phyloP scores from a whole-genome alignment of 805 yeast species.

The Jamesozyma lodderae region DNA sequence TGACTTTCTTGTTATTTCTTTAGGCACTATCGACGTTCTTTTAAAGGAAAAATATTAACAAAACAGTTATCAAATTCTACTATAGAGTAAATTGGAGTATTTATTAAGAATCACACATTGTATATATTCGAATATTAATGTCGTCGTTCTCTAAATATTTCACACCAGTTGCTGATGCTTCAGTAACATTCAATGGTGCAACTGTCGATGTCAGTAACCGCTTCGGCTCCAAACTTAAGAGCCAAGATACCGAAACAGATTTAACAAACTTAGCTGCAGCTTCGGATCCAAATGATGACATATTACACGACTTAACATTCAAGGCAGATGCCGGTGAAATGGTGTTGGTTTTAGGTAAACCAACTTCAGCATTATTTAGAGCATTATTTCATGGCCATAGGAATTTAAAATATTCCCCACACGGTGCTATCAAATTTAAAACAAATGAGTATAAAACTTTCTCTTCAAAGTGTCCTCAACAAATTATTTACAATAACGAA shows the following conservation, averaged over 20 bases:
- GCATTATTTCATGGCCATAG: slow-evolving; percentile 16
- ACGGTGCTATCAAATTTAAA: slow-evolving; percentile 17
- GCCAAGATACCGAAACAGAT: not conserved
- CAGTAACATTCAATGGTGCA: slow-evolving; percentile 19
- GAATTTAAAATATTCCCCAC: slow-evolving; percentile 14
- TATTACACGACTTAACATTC: slow-evolving; percentile 14
- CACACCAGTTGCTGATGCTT: slow-evolving; percentile 18
- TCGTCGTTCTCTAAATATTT: slow-evolving; percentile 21
- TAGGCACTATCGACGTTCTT: no score
- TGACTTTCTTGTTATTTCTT: no score
- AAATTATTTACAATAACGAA: slow-evolving; percentile 38
- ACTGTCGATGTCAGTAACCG: no score
- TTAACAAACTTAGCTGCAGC: not conserved
- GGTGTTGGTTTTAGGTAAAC: slow-evolving; percentile 22
- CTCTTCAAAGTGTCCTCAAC: slow-evolving; percentile 18
- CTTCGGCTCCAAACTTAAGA: not conserved
- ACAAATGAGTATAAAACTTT: slow-evolving; percentile 16
- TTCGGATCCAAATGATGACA: not conserved
- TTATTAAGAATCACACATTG: no score
- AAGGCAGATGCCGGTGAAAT: slow-evolving; percentile 22
- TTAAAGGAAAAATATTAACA: no score
- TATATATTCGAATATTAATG: no score
- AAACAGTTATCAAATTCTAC: no score
- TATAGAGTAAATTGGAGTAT: no score
- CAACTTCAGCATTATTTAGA: slow-evolving; percentile 19